Conservation (phyloP, 495 filamentous ascomycete genomes). For the Xylaria intraflava region DNA sequence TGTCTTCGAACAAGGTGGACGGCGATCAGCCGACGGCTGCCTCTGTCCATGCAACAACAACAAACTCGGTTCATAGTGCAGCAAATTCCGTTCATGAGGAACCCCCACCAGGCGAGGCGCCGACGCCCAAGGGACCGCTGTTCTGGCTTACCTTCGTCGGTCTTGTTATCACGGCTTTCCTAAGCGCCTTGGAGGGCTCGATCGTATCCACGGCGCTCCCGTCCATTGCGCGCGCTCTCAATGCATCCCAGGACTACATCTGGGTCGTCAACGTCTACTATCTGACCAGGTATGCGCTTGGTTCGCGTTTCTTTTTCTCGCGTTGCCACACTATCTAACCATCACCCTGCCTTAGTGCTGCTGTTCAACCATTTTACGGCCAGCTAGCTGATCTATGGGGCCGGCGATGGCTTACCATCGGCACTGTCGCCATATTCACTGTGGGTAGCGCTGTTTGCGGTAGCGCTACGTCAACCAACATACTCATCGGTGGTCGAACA, state of each 20-base stretch:
- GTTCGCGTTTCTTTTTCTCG: neutral
- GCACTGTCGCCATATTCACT: constrained; percentile 33
- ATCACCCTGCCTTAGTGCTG: neutral
- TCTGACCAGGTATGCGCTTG: constrained; percentile 22
- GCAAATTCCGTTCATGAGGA: too few species aligned
- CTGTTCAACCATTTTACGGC: constrained; percentile 25
- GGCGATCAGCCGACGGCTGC: too few species aligned
- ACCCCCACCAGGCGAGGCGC: neutral
- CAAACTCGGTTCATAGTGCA: too few species aligned
- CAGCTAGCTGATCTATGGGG: constrained; percentile 47
- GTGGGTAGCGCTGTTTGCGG: constrained; percentile 39
- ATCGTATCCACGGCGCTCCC: constrained; percentile 40
- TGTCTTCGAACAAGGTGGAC: too few species aligned
- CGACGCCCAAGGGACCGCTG: neutral
- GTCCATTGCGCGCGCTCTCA: constrained; percentile 29
- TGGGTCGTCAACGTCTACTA: constrained; percentile 40
- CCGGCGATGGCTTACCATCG: constrained; percentile 38
- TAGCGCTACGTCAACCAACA: constrained; percentile 26
- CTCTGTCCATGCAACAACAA: too few species aligned
- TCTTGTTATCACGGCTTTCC: constrained; percentile 15
- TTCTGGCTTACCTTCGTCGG: constrained; percentile 19
- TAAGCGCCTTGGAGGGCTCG: constrained; percentile 33
- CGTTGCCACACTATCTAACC: neutral
- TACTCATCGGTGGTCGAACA: constrained; percentile 68
- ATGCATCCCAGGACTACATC: constrained; percentile 31